phyloP scores from a whole-genome alignment of 2,329 filamentous ascomycete genomes.

The Coniosporium uncinatum region DNA sequence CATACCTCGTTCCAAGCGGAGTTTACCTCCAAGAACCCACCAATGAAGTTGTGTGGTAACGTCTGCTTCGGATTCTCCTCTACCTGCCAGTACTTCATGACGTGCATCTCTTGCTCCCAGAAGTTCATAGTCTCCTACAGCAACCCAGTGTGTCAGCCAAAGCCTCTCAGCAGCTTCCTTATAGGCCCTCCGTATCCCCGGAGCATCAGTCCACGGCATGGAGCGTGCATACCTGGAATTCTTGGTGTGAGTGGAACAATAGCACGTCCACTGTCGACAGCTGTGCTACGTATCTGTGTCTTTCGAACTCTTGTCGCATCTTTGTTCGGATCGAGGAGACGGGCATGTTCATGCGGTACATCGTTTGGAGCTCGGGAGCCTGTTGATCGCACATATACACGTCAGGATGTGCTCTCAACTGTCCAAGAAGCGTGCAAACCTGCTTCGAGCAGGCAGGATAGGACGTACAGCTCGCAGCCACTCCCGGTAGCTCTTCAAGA shows the following conservation, averaged over 20 bases:
- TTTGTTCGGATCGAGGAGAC: constrained; percentile 86
- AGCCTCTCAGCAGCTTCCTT: too few relatives aligned
- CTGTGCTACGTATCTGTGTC: constrained; percentile 90
- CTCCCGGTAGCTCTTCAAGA: constrained; percentile 85
- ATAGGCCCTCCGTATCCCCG: too few relatives aligned
- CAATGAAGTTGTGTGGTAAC: constrained; percentile 87
- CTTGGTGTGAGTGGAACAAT: constrained; percentile 83
- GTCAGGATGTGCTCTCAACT: neutral
- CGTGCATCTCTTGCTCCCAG: constrained; percentile 95
- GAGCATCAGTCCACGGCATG: too few relatives aligned
- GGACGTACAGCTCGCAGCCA: constrained; percentile 91
- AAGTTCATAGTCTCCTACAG: constrained; percentile 94
- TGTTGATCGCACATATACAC: constrained; percentile 28
- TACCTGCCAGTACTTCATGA: constrained; percentile 94
- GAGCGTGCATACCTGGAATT: constrained; percentile 74
- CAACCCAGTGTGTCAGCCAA: constrained; percentile 1
- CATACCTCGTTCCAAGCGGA: neutral
- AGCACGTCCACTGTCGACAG: constrained; percentile 84
- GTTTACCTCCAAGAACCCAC: constrained; percentile 90
- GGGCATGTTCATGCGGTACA: constrained; percentile 92
- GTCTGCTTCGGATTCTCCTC: constrained; percentile 74
- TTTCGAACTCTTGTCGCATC: constrained; percentile 95
- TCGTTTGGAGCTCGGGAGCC: constrained; percentile 95
- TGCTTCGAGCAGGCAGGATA: neutral
- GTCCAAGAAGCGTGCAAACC: neutral